Evolutionary conservation across 352 stramenopile species (phyloP).

Genomic region (Pythium phragmitis): DNA sequence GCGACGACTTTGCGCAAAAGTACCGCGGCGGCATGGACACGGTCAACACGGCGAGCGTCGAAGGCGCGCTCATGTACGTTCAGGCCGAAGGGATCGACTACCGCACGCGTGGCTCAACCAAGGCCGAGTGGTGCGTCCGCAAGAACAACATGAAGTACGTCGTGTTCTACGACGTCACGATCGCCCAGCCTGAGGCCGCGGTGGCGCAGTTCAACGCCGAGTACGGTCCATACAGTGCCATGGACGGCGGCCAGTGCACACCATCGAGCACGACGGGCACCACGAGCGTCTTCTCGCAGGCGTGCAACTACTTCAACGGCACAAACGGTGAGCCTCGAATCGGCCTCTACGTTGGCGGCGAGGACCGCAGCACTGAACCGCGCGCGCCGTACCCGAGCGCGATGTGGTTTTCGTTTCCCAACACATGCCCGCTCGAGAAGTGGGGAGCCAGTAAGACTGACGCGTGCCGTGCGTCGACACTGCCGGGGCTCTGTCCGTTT

Average conservation of each 20-base stretch:
- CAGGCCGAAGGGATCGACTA: constrained; percentile 86
- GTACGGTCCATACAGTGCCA: constrained; percentile 50
- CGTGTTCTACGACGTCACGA: constrained; percentile 41
- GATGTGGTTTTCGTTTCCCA: constrained; percentile 84
- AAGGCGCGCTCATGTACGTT: constrained; percentile 86
- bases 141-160: constrained; percentile 47
- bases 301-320: constrained; percentile 59
- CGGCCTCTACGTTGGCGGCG: constrained; percentile 49
- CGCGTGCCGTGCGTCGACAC: constrained; percentile 37
- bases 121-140: constrained; percentile 28
- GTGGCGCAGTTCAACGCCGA: constrained; percentile 45
- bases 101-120: constrained; percentile 43
- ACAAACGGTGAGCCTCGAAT: constrained; percentile 39
- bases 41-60: constrained; percentile 77
- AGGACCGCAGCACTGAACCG: constrained; percentile 39
- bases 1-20: constrained; percentile 22
- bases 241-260: constrained; percentile 62
- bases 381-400: constrained; percentile 73
- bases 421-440: constrained; percentile 51
- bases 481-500: constrained; percentile 55
- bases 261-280: constrained; percentile 19
- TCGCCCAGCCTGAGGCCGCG: constrained; percentile 33
- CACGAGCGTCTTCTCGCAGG: constrained; percentile 31
- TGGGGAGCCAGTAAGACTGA: constrained; percentile 21
- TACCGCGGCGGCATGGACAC: constrained; percentile 70